A percentile compares a stretch with the other conserved stretches of the same genome.
Conservation (phyloP, 2,329 filamentous ascomycete genomes). For the Fusarium hostae region DNA sequence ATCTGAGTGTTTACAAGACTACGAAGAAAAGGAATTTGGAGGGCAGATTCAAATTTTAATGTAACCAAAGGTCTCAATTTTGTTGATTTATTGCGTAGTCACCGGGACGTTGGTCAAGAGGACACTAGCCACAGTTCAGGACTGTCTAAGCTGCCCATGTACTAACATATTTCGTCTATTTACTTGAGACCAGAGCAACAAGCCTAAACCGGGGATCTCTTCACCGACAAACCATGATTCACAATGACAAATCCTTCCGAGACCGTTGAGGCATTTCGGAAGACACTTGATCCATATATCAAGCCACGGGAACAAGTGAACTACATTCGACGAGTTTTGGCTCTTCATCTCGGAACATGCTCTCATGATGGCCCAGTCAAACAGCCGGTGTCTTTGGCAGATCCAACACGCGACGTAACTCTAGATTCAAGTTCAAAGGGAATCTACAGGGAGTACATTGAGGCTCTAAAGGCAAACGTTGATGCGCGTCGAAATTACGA, state of each 20-base stretch:
- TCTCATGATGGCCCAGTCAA: constrained; percentile 56
- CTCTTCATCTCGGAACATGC: constrained; percentile 63
- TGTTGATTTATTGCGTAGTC: neutral
- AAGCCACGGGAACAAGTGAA: constrained; percentile 67
- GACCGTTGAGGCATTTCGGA: constrained; percentile 51
- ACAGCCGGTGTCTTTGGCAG: constrained; percentile 61
- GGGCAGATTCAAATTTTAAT: neutral
- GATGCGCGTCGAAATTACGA: constrained; percentile 62
- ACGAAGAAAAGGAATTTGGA: neutral
- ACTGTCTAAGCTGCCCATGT: constrained; percentile 11
- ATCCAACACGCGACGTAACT: constrained; percentile 51
- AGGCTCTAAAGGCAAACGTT: constrained; percentile 63
- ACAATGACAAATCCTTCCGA: constrained; percentile 50
- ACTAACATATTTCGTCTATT: constrained; percentile 26
- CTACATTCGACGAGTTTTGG: constrained; percentile 65
- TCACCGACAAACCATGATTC: constrained; percentile 28
- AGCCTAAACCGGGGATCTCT: constrained; percentile 3
- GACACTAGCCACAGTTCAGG: constrained; percentile 26
- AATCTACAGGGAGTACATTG: constrained; percentile 65
- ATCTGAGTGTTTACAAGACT: neutral
- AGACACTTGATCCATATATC: constrained; percentile 62
- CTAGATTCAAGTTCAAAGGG: constrained; percentile 56
- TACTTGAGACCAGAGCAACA: constrained; percentile 29
- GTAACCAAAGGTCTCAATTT: neutral
- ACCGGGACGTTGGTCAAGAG: neutral